Base-by-base conservation (phyloP, 495 filamentous ascomycete genomes). In the Podospora anserina region DNA sequence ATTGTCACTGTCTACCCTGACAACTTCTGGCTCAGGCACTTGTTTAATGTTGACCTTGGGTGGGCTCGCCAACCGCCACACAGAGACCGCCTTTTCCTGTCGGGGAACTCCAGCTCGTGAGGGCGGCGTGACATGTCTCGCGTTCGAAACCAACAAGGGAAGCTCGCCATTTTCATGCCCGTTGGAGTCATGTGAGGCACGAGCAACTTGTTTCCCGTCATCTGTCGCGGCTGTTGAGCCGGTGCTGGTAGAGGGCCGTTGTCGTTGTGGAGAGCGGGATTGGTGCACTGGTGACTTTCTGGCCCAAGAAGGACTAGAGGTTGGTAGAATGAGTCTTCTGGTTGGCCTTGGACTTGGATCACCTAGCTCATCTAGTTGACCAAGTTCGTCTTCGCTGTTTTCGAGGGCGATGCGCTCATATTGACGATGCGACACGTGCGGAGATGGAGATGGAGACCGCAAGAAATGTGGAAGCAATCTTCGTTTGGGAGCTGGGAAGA, bases 81-180 rank as follows among this genome's bases (percentile, higher is more conserved):
- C 30, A 1, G 66, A 65, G 28, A 64, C 15, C 15, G n/a, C 39
- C 16, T 28, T 68, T 32, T 30, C 61, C 15, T 64, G 65, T 20
- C 39, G 54, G 11, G 30, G 13, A 13, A 27, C 15, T 49, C 9
- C 39, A 39, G 34, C 11, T 39, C 11, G 34, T 39, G 34, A 39
- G 1, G 34, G 34, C 34, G 34, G 34, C 34, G 34, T 39, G 11
- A 39, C 5, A 5, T 39, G 34, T 11, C 34, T 39, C 11, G 34
- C 34, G 0, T 39, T 39, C 11, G 34, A 39, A 11, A 5, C 34
- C 34, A 39, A 11, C 34, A 11, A 5, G 11, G 34, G 11, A 11
- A 39, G 11, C 5, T 11, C 34, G 20, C 55, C 55, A 18, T n/a
- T n/a, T 7, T 18, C 55, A 57, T 5, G 55, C 6, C 55, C 55